Evolutionary conservation across 2,329 filamentous ascomycete species (phyloP).

Genomic region (Gliomastix tumulicola): DNA sequence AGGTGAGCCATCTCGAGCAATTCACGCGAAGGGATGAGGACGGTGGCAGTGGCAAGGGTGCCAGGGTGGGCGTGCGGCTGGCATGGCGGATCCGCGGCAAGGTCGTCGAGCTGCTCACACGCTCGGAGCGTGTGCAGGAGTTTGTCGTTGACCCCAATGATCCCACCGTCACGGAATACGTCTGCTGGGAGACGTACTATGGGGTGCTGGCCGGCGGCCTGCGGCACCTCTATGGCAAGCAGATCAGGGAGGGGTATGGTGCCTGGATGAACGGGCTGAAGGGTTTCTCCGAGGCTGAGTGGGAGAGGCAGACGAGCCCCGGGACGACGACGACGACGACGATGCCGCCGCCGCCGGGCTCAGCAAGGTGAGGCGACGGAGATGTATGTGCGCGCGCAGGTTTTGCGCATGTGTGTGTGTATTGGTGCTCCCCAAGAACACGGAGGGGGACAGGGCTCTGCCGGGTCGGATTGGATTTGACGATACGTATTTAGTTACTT

Average conservation of each 20-base stretch:
- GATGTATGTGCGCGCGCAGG: too few relatives aligned
- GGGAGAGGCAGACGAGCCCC: background rate
- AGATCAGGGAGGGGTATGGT: slow-evolving; percentile 24
- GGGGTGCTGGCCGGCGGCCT: slow-evolving; percentile 26
- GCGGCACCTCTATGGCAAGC: slow-evolving; percentile 18
- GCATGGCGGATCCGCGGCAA: slow-evolving; percentile 27
- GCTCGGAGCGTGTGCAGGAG: slow-evolving; percentile 34
- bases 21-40: slow-evolving; percentile 13
- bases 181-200: slow-evolving; percentile 38
- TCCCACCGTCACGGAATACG: slow-evolving; percentile 26
- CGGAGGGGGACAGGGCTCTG: too few relatives aligned
- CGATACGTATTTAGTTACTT: too few relatives aligned
- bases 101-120: slow-evolving; percentile 21
- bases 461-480: too few relatives aligned
- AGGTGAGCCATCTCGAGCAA: slow-evolving; percentile 21
- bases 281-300: slow-evolving; percentile 1
- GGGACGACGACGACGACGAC: too few relatives aligned
- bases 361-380: too few relatives aligned
- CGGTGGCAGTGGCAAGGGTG: too few relatives aligned
- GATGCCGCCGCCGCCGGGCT: too few relatives aligned
- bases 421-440: too few relatives aligned
- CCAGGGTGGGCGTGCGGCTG: slow-evolving; percentile 25
- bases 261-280: slow-evolving; percentile 28
- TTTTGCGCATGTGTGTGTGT: too few relatives aligned
- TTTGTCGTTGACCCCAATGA: slow-evolving; percentile 19